Evolutionary conservation across 805 yeast genomes (phyloP), one percentile per base, ranked within the genome.

Genomic region (Candida nonsorbophila): DNA sequence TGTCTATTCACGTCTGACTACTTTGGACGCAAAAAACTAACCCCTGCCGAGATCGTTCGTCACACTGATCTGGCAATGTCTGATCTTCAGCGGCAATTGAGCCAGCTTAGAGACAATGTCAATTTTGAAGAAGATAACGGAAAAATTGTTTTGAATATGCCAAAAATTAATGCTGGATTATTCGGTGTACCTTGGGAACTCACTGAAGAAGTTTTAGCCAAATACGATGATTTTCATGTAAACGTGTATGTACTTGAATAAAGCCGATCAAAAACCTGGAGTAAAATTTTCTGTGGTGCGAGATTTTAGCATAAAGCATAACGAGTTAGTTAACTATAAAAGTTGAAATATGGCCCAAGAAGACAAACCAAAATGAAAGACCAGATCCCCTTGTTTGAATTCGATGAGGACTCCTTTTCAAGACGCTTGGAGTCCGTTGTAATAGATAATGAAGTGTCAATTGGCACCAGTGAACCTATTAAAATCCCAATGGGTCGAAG

Each of bases 111-210:
- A 17, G 16, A 31, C n/a, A n/a, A n/a, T 16, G 30, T 34, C 8
- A 26, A 33, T 4, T 24, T 36, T 4, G 40, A 37, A 12, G 23
- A 24, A 4, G 35, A 34, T n/a, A 37, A 35, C 7, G 36, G 48
- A 2, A 27, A 36, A 9, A 38, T 49, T 10, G 49, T 51, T 0
- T 45, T 84, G 3, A 67, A 67, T 38, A 73, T 85, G 81, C 94
- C 95, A 14, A 69, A 70, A 50, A 84, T 85, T 41, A 85, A 85
- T 43, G 72, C 90, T 17, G 94, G 94, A 0, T 72, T 85, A 2
- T 85, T 84, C 51, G 69, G 69, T 1, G 87, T 83, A 6, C 92
- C 94, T 0, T 84, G 94, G 94, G 67, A 62, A 9, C 40, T 66
- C 7, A 84, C 94, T 0, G 90, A 77, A 46, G 42, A 35, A 10